Conservation (phyloP, 2,329 filamentous ascomycete genomes). For the Zasmidium angulare region DNA sequence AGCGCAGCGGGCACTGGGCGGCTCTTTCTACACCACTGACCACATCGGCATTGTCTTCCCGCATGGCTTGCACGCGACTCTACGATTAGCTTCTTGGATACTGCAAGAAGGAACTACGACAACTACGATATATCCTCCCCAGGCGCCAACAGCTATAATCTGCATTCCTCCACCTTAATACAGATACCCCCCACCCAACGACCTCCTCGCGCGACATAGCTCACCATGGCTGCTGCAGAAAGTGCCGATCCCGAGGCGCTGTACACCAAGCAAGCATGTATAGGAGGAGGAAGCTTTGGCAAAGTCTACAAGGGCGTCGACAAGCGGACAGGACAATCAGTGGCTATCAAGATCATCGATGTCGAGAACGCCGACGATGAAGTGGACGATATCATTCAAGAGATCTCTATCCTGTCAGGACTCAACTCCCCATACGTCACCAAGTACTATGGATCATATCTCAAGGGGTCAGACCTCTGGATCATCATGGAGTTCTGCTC, state of each 20-base stretch:
- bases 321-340: slow-evolving; percentile 86
- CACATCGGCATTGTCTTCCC: not conserved
- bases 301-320: slow-evolving; percentile 99
- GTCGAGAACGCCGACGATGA: slow-evolving; percentile 99
- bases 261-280: slow-evolving; percentile 73
- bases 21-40: not conserved
- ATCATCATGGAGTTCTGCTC: slow-evolving; percentile 99
- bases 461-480: slow-evolving; percentile 95
- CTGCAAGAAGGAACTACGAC: not conserved
- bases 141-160: not conserved
- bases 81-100: not conserved
- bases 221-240: slow-evolving; percentile 27
- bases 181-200: not conserved
- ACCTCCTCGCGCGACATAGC: not conserved
- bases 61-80: not conserved
- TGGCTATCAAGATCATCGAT: slow-evolving; percentile 98
- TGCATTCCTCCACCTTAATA: not conserved
- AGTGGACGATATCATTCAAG: slow-evolving; percentile 98
- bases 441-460: slow-evolving; percentile 94
- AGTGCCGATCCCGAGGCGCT: slow-evolving; percentile 79
- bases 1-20: not conserved
- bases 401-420: slow-evolving; percentile 95
- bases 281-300: slow-evolving; percentile 95
- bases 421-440: slow-evolving; percentile 95
- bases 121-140: not conserved